These are phyloP conservation scores for Lactarius indigo DNA, from an alignment of 768 basidiomycete species.

Conservation along the genomic window DNA sequence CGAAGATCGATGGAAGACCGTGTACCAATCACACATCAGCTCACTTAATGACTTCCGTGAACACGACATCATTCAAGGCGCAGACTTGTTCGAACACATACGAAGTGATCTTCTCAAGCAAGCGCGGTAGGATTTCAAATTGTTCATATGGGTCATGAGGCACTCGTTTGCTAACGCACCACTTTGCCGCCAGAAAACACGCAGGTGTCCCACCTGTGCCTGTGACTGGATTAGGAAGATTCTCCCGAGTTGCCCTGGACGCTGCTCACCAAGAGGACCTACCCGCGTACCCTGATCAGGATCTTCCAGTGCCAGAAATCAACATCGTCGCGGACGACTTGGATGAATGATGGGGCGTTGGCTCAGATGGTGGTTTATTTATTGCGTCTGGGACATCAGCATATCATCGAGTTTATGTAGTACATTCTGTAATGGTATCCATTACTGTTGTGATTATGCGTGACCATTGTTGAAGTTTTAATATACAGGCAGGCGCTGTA, in stretches of 20 bases:
- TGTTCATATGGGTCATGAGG: too few species aligned
- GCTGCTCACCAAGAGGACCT: background rate
- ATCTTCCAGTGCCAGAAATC: too few species aligned
- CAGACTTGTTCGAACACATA: background rate
- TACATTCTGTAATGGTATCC: too few species aligned
- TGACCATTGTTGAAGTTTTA: too few species aligned
- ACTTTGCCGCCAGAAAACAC: background rate
- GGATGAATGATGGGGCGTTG: background rate
- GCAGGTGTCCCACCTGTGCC: background rate
- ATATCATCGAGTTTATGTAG: too few species aligned
- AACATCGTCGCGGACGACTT: too few species aligned
- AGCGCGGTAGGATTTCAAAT: constrained; percentile 2
- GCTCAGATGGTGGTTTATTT: background rate
- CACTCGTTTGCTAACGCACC: background rate
- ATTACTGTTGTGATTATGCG: too few species aligned
- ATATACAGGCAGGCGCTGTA: too few species aligned
- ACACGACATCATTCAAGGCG: background rate
- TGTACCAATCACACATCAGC: background rate
- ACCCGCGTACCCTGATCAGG: background rate
- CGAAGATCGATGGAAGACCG: background rate
- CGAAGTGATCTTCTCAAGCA: background rate
- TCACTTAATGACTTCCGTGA: background rate
- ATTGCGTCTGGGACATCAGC: background rate
- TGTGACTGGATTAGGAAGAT: background rate
- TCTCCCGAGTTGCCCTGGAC: background rate